These are phyloP conservation scores for Thelonectria olida DNA, from an alignment of 2,329 filamentous ascomycete species.

Conservation along the genomic window DNA sequence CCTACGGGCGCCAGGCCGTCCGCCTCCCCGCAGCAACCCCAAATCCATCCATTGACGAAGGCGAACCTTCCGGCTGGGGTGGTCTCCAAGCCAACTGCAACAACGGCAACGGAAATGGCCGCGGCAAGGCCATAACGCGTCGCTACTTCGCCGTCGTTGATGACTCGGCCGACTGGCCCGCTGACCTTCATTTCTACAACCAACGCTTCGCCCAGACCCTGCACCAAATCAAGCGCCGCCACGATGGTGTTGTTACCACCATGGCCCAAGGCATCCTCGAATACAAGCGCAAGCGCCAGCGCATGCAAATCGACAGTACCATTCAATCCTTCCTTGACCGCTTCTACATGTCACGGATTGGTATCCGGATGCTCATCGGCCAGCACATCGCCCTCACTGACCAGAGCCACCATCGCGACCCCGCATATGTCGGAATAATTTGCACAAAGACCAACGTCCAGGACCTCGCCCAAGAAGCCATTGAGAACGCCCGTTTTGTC, in stretches of 20 bases:
- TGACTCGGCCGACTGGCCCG: conserved; percentile 88
- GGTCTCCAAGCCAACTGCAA: conserved; percentile 56
- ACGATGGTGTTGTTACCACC: conserved; percentile 97
- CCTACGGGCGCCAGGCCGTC: conserved; percentile 64
- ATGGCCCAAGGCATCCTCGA: conserved; percentile 98
- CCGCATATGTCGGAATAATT: conserved; percentile 97
- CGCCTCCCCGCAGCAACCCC: conserved; percentile 84
- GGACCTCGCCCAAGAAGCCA: conserved; percentile 94
- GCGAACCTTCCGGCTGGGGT: conserved; percentile 76
- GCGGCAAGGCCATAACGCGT: conserved; percentile 58
- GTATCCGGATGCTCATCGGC: conserved; percentile 98
- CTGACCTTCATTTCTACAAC: conserved; percentile 94
- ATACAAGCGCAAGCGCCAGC: conserved; percentile 95
- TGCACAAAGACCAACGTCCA: conserved; percentile 98
- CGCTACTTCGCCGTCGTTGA: conserved; percentile 93
- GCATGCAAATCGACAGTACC: conserved; percentile 97
- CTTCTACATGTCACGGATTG: conserved; percentile 99
- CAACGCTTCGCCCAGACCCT: conserved; percentile 87
- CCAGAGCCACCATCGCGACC: conserved; percentile 87
- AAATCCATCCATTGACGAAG: conserved; percentile 88
- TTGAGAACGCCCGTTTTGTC: conserved; percentile 98
- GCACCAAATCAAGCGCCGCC: conserved; percentile 92
- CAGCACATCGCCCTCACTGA: conserved; percentile 98
- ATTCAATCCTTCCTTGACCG: conserved; percentile 98
- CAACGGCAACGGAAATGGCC: conserved; percentile 57